Evolutionary conservation across 768 basidiomycete genomes (phyloP), one percentile per base, ranked within the genome.

Genomic region (Auricularia sp.): DNA sequence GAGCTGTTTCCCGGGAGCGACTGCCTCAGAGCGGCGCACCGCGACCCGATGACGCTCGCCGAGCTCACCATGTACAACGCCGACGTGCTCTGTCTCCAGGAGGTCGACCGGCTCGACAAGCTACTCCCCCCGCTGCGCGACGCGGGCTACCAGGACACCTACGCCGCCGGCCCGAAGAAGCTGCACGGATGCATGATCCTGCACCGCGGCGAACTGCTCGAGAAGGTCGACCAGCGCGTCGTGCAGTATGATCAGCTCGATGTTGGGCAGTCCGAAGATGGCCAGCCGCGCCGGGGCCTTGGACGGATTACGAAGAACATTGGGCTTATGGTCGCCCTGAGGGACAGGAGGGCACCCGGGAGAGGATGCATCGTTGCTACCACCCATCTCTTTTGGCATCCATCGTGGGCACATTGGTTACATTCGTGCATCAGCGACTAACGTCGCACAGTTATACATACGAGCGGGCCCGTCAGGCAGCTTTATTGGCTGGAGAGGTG

Each of bases 341-440:
- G 79, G 67, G 76, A 76, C 56, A 72, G 76, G 5, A 75, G 73
- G 8, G 68, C 77, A 16, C 69, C 75, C 34, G 65, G 71, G 6
- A 75, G 78, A 44, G 91, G 93, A 3, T 73, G 92, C 39, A 76
- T 96, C 47, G 76, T 95, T 14, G 91, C 85, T 2, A 97, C 95
- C 1, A 94, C 94, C 0, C 95, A 98, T 77, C 77, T 96, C 29
- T 98, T 97, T 74, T 98, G 95, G 95, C 93, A 96, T 75, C 93
- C 93, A 4, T 83, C 81, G 86, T 93, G 74, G 65, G 83, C 14
- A 4, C 61, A 14, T 16, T n/a, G n/a, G n/a, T n/a, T n/a, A n/a
- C n/a, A n/a, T n/a, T n/a, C n/a, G n/a, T n/a, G n/a, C n/a, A n/a
- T n/a, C n/a, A n/a, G n/a, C n/a, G n/a, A n/a, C n/a, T n/a, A n/a